phyloP scores from a whole-genome alignment of 345 rosid genomes.

The Draba incana region DNA sequence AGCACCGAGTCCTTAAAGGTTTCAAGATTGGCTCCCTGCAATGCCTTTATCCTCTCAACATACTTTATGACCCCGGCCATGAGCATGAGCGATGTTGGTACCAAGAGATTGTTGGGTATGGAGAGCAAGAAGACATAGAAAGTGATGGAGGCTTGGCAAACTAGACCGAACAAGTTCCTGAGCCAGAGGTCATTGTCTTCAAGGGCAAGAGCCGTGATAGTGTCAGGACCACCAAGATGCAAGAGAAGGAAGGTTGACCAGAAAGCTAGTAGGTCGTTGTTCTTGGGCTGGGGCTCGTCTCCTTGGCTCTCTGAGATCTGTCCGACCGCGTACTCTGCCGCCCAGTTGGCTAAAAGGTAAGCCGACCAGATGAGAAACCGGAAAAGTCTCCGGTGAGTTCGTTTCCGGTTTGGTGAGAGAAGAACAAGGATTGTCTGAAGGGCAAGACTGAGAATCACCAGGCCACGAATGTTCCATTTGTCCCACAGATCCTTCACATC shows the following conservation, averaged over 20 bases:
- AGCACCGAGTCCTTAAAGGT: neutral
- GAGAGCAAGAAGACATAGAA: neutral
- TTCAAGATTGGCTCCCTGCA: neutral
- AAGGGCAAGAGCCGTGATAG: slow-evolving; percentile 25
- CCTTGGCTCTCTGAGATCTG: slow-evolving; percentile 24
- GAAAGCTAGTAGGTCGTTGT: slow-evolving; percentile 18
- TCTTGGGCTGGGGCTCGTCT: neutral
- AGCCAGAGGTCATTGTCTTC: slow-evolving; percentile 30
- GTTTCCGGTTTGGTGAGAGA: slow-evolving; percentile 25
- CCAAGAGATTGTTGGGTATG: slow-evolving; percentile 1
- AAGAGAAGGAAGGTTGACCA: slow-evolving; percentile 21
- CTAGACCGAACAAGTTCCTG: slow-evolving; percentile 1
- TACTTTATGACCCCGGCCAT: slow-evolving; percentile 4
- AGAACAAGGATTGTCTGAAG: slow-evolving; percentile 32
- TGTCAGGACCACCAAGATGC: slow-evolving; percentile 37
- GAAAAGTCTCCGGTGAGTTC: neutral
- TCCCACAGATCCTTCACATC: slow-evolving; percentile 19
- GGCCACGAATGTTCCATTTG: slow-evolving; percentile 35
- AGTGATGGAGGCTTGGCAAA: neutral
- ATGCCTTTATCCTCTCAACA: neutral
- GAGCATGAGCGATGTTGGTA: slow-evolving; percentile 1
- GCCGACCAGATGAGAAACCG: slow-evolving; percentile 32
- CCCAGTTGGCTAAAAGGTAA: slow-evolving; percentile 34
- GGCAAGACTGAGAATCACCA: slow-evolving; percentile 32
- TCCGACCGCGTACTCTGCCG: slow-evolving; percentile 30